phyloP scores from a whole-genome alignment of 148 eudicot species.

The Cornus florida region DNA sequence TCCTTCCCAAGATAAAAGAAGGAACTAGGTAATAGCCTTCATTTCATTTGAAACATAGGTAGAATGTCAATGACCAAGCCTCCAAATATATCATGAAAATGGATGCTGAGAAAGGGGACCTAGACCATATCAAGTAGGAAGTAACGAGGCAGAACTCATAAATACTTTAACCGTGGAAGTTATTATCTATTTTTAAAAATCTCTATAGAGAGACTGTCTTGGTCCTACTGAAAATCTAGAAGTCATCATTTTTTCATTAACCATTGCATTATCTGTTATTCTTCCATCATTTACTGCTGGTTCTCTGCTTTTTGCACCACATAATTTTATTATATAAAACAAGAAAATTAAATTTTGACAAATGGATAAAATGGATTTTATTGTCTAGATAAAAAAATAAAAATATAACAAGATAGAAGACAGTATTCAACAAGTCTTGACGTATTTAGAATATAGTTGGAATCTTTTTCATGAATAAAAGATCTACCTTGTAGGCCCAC shows the following conservation, averaged over 20 bases:
- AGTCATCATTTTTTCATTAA: neutral
- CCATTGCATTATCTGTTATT: neutral
- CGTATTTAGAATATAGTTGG: neutral
- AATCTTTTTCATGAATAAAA: constrained; percentile 9
- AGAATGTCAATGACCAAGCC: neutral
- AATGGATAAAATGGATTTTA: too few species aligned
- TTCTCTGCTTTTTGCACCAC: neutral
- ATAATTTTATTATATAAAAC: neutral
- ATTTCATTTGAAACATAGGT: neutral
- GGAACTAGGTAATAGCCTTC: neutral
- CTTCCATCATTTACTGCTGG: neutral
- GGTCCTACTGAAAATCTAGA: neutral
- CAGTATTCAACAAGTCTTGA: neutral
- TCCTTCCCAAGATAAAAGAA: too few species aligned
- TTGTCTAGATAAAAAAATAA: neutral
- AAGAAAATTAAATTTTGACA: neutral
- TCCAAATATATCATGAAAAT: neutral
- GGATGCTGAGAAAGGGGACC: neutral
- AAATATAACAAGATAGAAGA: neutral
- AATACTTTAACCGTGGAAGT: neutral
- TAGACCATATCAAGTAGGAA: neutral
- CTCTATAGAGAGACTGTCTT: neutral
- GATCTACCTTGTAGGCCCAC: constrained; percentile 89
- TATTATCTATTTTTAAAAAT: too few species aligned
- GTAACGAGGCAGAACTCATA: neutral